These are phyloP conservation scores for Acanthamoeba healyi DNA, from an alignment of 208 protist species.

Conservation along the genomic window DNA sequence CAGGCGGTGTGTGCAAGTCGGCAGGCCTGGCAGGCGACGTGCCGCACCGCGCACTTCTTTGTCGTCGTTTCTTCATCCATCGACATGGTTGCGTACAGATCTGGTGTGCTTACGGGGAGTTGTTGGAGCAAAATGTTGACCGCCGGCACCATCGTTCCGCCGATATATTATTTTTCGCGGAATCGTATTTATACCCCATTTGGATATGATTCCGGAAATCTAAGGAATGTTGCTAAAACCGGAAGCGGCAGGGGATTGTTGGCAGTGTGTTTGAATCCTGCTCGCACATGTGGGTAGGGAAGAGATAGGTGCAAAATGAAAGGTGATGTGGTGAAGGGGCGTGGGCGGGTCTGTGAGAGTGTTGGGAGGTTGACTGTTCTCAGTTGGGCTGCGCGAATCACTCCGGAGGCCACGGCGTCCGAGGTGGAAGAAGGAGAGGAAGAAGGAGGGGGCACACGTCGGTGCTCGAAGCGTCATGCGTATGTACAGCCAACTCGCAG, in stretches of 20 bases:
- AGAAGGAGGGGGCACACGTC: too few relatives aligned
- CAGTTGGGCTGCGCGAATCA: background rate
- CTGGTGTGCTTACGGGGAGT: background rate
- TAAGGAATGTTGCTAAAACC: too few relatives aligned
- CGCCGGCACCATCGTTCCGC: too few relatives aligned
- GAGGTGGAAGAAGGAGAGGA: background rate
- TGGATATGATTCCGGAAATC: too few relatives aligned
- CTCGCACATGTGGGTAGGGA: too few relatives aligned
- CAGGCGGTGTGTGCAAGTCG: slow-evolving; percentile 12
- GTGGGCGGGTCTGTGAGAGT: background rate
- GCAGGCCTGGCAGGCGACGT: slow-evolving; percentile 13
- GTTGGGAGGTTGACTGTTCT: slow-evolving; percentile 22
- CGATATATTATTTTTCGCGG: too few relatives aligned
- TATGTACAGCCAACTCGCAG: too few relatives aligned
- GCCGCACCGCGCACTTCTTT: background rate
- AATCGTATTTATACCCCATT: too few relatives aligned
- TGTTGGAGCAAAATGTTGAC: background rate
- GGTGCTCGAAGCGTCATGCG: too few relatives aligned
- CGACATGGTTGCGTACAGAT: background rate
- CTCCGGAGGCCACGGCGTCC: too few relatives aligned
- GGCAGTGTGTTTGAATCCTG: too few relatives aligned
- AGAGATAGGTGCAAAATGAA: background rate
- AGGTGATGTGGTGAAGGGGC: background rate
- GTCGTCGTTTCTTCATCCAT: background rate
- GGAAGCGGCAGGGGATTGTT: too few relatives aligned